Conservation (phyloP, 1,284 basidiomycete species). For the Melampsora americana region DNA sequence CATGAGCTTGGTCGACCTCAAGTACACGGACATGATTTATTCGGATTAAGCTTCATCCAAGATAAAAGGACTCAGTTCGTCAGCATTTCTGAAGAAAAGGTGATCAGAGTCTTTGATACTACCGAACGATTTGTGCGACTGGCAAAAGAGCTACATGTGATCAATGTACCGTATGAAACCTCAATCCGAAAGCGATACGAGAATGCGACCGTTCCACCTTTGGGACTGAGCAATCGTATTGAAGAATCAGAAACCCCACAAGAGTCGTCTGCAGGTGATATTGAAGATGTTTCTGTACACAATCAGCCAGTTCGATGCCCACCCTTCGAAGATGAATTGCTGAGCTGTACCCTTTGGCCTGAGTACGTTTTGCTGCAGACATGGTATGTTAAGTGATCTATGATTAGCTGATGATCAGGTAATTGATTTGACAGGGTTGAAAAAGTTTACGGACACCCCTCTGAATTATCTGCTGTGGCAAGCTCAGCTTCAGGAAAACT, state of each 20-base stretch:
- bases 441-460: slow-evolving; percentile 96
- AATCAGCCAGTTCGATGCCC: slow-evolving; percentile 55
- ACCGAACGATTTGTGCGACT: slow-evolving; percentile 71
- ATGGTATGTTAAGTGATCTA: neutral
- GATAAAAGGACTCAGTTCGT: slow-evolving; percentile 67
- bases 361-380: slow-evolving; percentile 55
- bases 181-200: slow-evolving; percentile 58
- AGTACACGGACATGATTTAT: slow-evolving; percentile 87
- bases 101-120: slow-evolving; percentile 82
- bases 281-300: neutral
- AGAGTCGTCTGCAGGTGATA: neutral
- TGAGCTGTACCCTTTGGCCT: slow-evolving; percentile 86
- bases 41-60: slow-evolving; percentile 72
- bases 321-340: slow-evolving; percentile 75
- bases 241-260: slow-evolving; percentile 59
- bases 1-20: slow-evolving; percentile 85
- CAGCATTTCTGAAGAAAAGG: slow-evolving; percentile 88
- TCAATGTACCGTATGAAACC: slow-evolving; percentile 53
- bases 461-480: slow-evolving; percentile 80
- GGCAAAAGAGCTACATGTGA: slow-evolving; percentile 51
- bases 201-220: slow-evolving; percentile 70
- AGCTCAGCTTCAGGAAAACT: slow-evolving; percentile 67
- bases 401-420: slow-evolving; percentile 5
- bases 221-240: slow-evolving; percentile 71
- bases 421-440: slow-evolving; percentile 59